Conservation (phyloP, 23 red algal species). For the Gracilaria vermiculophylla region DNA sequence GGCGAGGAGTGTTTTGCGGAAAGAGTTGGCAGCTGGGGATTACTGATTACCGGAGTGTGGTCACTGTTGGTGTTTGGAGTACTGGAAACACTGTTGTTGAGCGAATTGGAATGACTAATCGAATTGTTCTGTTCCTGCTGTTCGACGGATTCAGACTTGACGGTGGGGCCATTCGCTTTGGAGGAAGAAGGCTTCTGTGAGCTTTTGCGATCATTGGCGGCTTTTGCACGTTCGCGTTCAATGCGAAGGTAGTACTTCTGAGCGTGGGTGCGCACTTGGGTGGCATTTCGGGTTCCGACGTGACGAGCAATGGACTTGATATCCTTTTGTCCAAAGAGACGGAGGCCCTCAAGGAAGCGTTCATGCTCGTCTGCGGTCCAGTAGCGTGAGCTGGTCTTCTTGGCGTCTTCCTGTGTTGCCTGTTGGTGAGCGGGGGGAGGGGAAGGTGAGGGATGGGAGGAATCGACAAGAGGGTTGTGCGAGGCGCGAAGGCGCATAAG, state of each 20-base stretch:
- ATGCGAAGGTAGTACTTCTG: slow-evolving; percentile 97
- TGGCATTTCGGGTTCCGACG: slow-evolving; percentile 84
- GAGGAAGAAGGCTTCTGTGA: slow-evolving; percentile 1
- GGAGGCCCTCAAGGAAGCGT: slow-evolving; percentile 91
- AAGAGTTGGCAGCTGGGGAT: background rate
- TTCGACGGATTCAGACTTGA: background rate
- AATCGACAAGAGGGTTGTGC: background rate
- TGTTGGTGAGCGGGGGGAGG: background rate
- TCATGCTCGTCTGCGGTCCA: slow-evolving; percentile 92
- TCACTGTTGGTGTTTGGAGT: background rate
- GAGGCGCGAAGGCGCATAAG: slow-evolving; percentile 59
- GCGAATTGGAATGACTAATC: background rate
- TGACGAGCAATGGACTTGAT: slow-evolving; percentile 88
- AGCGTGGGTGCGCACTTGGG: slow-evolving; percentile 94
- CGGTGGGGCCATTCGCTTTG: background rate
- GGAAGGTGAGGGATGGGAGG: background rate
- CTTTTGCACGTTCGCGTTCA: slow-evolving; percentile 60
- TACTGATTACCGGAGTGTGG: background rate
- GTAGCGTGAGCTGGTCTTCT: slow-evolving; percentile 83
- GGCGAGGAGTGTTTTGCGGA: background rate
- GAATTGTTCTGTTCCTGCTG: background rate
- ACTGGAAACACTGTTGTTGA: slow-evolving; percentile 19
- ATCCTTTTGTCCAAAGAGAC: slow-evolving; percentile 83
- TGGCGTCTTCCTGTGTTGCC: slow-evolving; percentile 40
- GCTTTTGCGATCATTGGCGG: slow-evolving; percentile 18